Evolutionary conservation across 1,284 basidiomycete species (phyloP), one percentile per base, ranked within the genome.

Genomic region (Taiwanofungus camphoratus): DNA sequence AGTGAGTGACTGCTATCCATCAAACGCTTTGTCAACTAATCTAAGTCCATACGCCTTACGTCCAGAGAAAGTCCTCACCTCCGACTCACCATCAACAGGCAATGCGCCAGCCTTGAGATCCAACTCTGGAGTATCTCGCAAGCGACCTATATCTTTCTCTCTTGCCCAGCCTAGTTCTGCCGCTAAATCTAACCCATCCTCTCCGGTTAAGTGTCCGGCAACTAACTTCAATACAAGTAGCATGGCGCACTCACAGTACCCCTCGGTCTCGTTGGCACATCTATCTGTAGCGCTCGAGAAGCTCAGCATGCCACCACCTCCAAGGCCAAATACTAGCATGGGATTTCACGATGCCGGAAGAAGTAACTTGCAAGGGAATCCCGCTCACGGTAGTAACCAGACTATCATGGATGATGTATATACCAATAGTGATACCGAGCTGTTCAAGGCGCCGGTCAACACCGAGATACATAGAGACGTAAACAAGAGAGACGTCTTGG

Each of bases 221-320:
- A n/a, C n/a, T 15, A 24, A 15, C 32, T 18, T n/a, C 3, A 20
- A 31, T 12, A 13, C 12, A 9, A 23, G 24, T 12, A 37, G 27
- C 11, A 24, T 34, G 8, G 19, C 13, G n/a, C 26, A 33, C 6
- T n/a, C 36, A 2, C 48, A 37, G 30, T 44, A 45, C 36, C 46
- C 42, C 32, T 46, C 45, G 15, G 57, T 54, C 5, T 42, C 48
- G 12, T 59, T 73, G 9, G 61, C 73, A 3, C 80, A 66, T 2
- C 65, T 85, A 9, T 75, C 77, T 9, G 68, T 69, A 49, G 81
- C 81, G 2, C 63, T 85, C 16, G 74, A 82, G 53, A 79, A 76
- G 52, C 64, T 86, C n/a, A 69, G 70, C 27, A 73, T 72, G 55
- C 78, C 77, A 0, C 67, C 77, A 1, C 82, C 81, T 3, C 65